Percentiles rank a stretch among this genome's conserved stretches.
These are phyloP conservation scores for Caryopteris hybrid DNA, from an alignment of 305 asterid species.

Conservation along the genomic window DNA sequence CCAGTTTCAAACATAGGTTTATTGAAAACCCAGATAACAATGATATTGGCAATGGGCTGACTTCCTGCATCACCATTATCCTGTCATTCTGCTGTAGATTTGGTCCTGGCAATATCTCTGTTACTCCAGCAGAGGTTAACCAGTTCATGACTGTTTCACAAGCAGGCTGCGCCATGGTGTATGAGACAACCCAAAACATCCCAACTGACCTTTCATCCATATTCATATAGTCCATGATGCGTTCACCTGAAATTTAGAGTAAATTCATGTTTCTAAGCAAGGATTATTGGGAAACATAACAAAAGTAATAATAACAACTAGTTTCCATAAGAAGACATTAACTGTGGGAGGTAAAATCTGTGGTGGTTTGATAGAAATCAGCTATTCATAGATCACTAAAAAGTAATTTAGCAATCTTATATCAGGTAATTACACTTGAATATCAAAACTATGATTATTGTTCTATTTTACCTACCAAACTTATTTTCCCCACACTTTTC, in stretches of 20 bases:
- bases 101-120: conserved; percentile 76
- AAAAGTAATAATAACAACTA: not conserved
- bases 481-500: too few relatives aligned
- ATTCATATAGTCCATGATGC: conserved; percentile 89
- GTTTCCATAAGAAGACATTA: not conserved
- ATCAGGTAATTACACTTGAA: too few relatives aligned
- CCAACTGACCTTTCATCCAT: conserved; percentile 98
- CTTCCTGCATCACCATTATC: conserved; percentile 92
- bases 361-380: not conserved
- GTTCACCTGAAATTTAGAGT: conserved; percentile 59
- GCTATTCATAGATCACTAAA: too few relatives aligned
- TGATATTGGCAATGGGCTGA: conserved; percentile 83
- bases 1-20: conserved; percentile 84
- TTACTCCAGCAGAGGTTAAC: conserved; percentile 84
- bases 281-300: not conserved
- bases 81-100: conserved; percentile 83
- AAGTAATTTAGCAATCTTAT: not conserved
- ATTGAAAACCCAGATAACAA: conserved; percentile 83
- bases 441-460: too few relatives aligned
- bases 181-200: conserved; percentile 99
- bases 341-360: not conserved
- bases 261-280: conserved; percentile 7
- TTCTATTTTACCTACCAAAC: too few relatives aligned
- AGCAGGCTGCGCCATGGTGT: conserved; percentile 98
- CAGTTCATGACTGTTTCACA: conserved; percentile 90